Base-by-base conservation (phyloP, 192 early-diverging fungal species). In the Lobosporangium transversale region DNA sequence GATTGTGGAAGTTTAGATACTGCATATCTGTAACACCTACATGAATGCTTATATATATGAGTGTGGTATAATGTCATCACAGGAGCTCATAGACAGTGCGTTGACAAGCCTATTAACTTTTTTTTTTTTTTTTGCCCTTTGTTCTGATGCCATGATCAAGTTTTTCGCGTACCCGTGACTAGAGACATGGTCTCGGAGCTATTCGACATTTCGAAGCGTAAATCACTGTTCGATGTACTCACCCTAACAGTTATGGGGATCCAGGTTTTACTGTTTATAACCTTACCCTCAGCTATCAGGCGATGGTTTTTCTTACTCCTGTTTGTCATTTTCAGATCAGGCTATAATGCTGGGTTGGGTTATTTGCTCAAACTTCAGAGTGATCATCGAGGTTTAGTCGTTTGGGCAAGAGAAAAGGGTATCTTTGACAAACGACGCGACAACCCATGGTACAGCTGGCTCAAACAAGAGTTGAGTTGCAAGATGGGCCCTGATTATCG, bases 301-400 rank as follows among this genome's bases (percentile, higher is more conserved):
- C 85, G 82, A 40, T 78, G 66, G 56, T 61, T 93, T 15, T 93
- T 94, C 63, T 54, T 97, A 53, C 57, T 84, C 9, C 56, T 94
- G 6, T 96, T 96, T 79, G 58, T 90, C 17, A 92, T 93, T 71
- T 98, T 94, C 95, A 88, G 96, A 47, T 63, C 87, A 37, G 86
- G 87, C 58, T 97, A 97, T 81, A 95, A 96, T 80, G 83, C 83
- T 11, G 94, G 92, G 18, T 80, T 98, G 4, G 96, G 96, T 17
- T 84, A 87, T 47, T 70, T 97, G 21, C 81, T 98, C 42, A 92
- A 90, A 50, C 76, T 82, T 53, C 94, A 96, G 79, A 94, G 92
- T 74, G 88, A 91, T 32, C 84, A 83, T 49, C 84, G 87, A 24
- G 85, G 85, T 6, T 66, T 98, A 48, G 91, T 96, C 21, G 80